Percentiles rank a stretch among this genome's conserved stretches.
Evolutionary conservation across 306 rosid species (phyloP).

Genomic region (Dryas alaskensis): DNA sequence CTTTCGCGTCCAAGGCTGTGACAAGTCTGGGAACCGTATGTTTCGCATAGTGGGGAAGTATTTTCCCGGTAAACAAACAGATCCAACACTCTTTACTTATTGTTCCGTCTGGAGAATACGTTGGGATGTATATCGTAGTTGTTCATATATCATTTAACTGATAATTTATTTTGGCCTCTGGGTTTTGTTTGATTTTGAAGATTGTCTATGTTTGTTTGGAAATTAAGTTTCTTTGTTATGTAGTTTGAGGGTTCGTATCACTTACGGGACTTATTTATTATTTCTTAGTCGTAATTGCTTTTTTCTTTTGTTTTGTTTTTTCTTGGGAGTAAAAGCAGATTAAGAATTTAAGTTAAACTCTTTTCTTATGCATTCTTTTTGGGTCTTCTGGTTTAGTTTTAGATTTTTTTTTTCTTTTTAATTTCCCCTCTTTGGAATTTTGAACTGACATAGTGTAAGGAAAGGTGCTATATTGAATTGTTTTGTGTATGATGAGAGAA

Average conservation of each 20-base stretch:
- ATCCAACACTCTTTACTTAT: not conserved
- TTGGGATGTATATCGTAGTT: not conserved
- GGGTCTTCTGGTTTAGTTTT: not conserved
- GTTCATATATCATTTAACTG: not conserved
- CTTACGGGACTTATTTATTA: too few relatives aligned
- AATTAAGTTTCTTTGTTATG: not conserved
- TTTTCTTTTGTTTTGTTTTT: too few relatives aligned
- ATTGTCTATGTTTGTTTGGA: not conserved
- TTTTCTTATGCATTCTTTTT: too few relatives aligned
- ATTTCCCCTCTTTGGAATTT: not conserved
- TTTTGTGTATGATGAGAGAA: not conserved
- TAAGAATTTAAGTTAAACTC: too few relatives aligned
- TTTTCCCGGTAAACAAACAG: constrained; percentile 64
- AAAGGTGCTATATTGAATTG: not conserved
- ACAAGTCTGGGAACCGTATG: constrained; percentile 55
- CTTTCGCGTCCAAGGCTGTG: constrained; percentile 63
- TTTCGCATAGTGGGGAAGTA: constrained; percentile 79
- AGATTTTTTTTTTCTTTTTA: not conserved
- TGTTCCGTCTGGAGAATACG: not conserved
- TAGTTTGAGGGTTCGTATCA: too few relatives aligned
- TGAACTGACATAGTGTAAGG: not conserved
- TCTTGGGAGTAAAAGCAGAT: too few relatives aligned
- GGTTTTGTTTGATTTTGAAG: not conserved
- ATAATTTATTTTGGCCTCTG: not conserved
- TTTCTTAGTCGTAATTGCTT: too few relatives aligned